phyloP scores from a whole-genome alignment of 108 stramenopile genomes.

The Fragilariopsis cylindrus region DNA sequence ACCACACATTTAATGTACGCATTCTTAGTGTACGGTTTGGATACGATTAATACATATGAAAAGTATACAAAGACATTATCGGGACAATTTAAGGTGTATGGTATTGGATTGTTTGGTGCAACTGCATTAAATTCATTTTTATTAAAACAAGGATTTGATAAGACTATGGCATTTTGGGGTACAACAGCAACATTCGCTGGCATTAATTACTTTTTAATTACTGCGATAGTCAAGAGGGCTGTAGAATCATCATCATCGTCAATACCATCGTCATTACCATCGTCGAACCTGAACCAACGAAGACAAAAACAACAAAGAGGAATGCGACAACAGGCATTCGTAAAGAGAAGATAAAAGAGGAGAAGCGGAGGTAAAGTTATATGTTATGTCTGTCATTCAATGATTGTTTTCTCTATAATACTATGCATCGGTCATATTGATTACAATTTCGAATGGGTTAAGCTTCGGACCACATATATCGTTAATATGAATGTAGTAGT shows the following conservation, averaged over 20 bases:
- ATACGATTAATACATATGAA: conserved; percentile 36
- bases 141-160: conserved; percentile 15
- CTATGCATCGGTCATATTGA: too few relatives aligned
- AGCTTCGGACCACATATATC: too few relatives aligned
- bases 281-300: too few relatives aligned
- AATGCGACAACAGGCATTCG: too few relatives aligned
- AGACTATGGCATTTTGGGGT: conserved; percentile 25
- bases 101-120: conserved; percentile 26
- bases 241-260: conserved; percentile 10
- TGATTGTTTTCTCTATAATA: too few relatives aligned
- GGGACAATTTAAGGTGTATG: conserved; percentile 34
- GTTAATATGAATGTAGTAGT: too few relatives aligned
- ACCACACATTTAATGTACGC: conserved; percentile 41
- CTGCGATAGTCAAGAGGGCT: conserved; percentile 14
- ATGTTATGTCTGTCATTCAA: too few relatives aligned
- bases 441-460: too few relatives aligned
- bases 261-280: too few relatives aligned
- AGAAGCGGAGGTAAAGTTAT: too few relatives aligned
- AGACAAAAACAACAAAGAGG: too few relatives aligned
- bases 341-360: too few relatives aligned
- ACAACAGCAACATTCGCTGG: conserved; percentile 33
- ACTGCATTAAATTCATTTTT: conserved; percentile 31
- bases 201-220: conserved; percentile 42
- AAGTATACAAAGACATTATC: conserved; percentile 32
- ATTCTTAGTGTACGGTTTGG: conserved; percentile 41